Base-by-base conservation (phyloP, 2,329 filamentous ascomycete genomes). In the Arthrinium phaeospermum region DNA sequence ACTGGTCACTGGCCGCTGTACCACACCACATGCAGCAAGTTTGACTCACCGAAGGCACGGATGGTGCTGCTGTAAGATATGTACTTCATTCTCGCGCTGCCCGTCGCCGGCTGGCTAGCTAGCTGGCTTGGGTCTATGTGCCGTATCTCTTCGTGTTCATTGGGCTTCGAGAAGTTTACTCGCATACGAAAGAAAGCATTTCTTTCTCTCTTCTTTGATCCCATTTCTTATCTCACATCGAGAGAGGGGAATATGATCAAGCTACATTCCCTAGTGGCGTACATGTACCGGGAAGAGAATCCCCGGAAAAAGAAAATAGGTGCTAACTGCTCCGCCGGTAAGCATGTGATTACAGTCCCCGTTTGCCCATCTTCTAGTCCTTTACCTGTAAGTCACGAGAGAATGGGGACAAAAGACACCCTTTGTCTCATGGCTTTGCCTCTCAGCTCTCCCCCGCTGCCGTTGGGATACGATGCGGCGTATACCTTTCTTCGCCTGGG, bases 1-100 rank as follows among this genome's bases (percentile, higher is more conserved):
- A 34, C 30, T 61, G 53, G 53, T 61, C 53, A 30, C 24, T 53
- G 49, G 49, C 16, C 24, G 53, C 53, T 61, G 53, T 61, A 61
- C 8, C 16, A 61, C 53, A 22, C 16, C 16, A 61, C 30, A 37
- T 8, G 16, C 53, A 22, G 7, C 51, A 34, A 16, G 30, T 16
- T 61, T 22, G 53, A 37, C 30, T 37, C 53, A 61, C 16, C 30
- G 53, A 61, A 37, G 10, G 27, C 53, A 61, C 30, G 22, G 7
- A 4, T 12, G 51, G 7, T 37, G 53, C 30, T 61, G 53, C 53
- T 12, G 30, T 34, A 7, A 30, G 24, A 12, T 53, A n/a, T n/a
- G n/a, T n/a, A 16, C 24, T 3, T 34, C 51, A 34, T 57, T 34
- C 27, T 12, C 34, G 53, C 34, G 53, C 30, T 37, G 53, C 53